Evolutionary conservation across 768 basidiomycete species (phyloP), one percentile per base, ranked within the genome.

Genomic region (Tricholoma sp.): DNA sequence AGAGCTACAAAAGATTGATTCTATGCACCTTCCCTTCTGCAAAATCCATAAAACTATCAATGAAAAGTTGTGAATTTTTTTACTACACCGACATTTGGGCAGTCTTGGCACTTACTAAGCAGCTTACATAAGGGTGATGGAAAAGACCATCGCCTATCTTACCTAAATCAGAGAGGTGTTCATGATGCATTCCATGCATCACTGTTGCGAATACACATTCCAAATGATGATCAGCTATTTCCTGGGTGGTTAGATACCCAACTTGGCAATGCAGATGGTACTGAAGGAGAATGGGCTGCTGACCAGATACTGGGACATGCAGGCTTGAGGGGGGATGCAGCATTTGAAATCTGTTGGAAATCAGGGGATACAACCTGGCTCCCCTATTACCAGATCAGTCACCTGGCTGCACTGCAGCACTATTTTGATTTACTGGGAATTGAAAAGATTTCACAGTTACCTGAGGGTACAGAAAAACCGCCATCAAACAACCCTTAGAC

Each of bases 281-380:
- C 27, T 0, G 62, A 64, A 3, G 50, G 56, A 1, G 66, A 72
- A 60, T 73, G 71, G 71, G 57, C 64, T 0, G 63, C 69, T 0
- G 66, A 71, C 1, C 41, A 39, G 10, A 68, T 73, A 10, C 7
- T 59, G 0, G 58, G 59, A 6, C 72, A 73, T 47, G 49, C 39
- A 10, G 67, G 67, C 2, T 24, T 55, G 5, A 57, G 60, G 1
- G 46, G 46, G 4, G 53, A 68, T 29, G 62, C 66, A 0, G 2
- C 63, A 0, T 72, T 71, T 54, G 59, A 72, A 45, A 45, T 72
- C 0, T 27, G 53, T 41, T 73, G 72, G 71, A 68, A 65, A 52
- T 64, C 68, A 2, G 62, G 71, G 2, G 70, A 73, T 29, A 34
- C 58, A 1, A 71, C 67, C 18, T 77, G 75, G 75, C 21, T 73